phyloP scores from a whole-genome alignment of 768 basidiomycete genomes.

The Tulasnella sp. region DNA sequence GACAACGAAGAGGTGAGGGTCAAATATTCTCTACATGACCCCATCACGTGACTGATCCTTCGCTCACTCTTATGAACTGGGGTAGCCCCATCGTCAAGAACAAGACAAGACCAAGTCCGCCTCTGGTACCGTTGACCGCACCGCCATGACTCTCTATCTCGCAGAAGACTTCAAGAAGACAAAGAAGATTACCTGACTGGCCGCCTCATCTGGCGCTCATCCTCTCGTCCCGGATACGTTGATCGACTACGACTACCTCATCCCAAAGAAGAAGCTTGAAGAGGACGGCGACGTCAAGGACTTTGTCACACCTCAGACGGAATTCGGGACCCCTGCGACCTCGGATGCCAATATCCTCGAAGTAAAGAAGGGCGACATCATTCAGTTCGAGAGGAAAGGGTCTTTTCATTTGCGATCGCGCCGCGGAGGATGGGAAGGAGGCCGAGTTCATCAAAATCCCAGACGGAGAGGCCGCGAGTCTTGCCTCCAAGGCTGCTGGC shows the following conservation, averaged over 20 bases:
- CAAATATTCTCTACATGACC: neutral
- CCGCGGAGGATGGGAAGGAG: constrained; percentile 54
- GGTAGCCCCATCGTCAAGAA: constrained; percentile 92
- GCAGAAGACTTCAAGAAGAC: constrained; percentile 99
- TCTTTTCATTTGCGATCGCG: constrained; percentile 86
- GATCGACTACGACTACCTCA: too few relatives aligned
- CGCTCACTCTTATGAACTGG: constrained; percentile 97
- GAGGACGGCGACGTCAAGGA: constrained; percentile 84
- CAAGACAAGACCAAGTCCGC: constrained; percentile 62
- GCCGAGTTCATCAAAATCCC: constrained; percentile 90
- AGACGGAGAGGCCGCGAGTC: constrained; percentile 72
- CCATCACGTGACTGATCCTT: neutral
- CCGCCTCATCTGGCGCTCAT: constrained; percentile 57
- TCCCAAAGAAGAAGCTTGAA: constrained; percentile 99
- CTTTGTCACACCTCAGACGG: constrained; percentile 84
- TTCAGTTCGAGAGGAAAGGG: constrained; percentile 99
- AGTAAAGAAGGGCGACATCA: constrained; percentile 77
- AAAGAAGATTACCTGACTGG: constrained; percentile 97
- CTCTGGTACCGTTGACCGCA: constrained; percentile 59
- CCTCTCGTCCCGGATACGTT: constrained; percentile 53
- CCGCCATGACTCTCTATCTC: constrained; percentile 86
- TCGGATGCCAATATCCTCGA: constrained; percentile 80
- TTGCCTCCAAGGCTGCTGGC: constrained; percentile 73
- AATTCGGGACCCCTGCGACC: constrained; percentile 81
- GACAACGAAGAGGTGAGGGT: constrained; percentile 85